Evolutionary conservation across 139 green algal genomes (phyloP), one percentile per base, ranked within the genome.

Genomic region (Coelastrella sp.): DNA sequence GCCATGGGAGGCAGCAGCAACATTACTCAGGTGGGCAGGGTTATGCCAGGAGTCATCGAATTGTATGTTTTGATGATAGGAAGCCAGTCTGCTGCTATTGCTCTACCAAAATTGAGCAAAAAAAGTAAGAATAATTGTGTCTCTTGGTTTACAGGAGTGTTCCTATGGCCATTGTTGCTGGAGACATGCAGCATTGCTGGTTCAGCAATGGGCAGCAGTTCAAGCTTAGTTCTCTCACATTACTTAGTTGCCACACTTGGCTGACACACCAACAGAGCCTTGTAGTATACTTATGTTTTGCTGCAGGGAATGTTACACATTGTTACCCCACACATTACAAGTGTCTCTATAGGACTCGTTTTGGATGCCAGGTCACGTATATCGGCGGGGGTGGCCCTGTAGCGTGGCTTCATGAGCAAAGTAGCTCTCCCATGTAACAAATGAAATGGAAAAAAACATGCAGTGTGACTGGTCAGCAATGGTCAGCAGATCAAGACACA

Each of bases 1-100:
- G 6, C 89, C 90, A 4, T 71, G 96, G 96, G 96, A 98, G 61
- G 94, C 94, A 8, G 95, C 95, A 20, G 94, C 95, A 2, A 64
- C 94, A 8, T 84, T 98, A 73, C 95, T 98, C 4, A 91, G 94
- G 92, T 93, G 22, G 7, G 87, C 6, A 5, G 56, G 57, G 74
- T 7, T 22, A 13, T 13, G 11, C 8, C 11, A 19, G 61, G 10
- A 19, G 0, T 19, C 61, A 47, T 71, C 61, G 11, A 13, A 19
- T 71, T 71, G 8, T 71, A 71, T 3, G 2, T 71, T 47, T 0
- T 47, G 32, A 47, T 47, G 32, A 47, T 47, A 47, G 32, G 32
- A 47, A 47, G 32, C 32, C 32, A 47, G 32, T 47, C 32, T 47
- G 32, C 32, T 47, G 32, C 0, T 47, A 47, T 47, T 47, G 32